Percentiles rank a stretch among this genome's conserved stretches.
These are phyloP conservation scores for Ogataea paraovalis DNA, from an alignment of 805 yeast species.

Conservation along the genomic window DNA sequence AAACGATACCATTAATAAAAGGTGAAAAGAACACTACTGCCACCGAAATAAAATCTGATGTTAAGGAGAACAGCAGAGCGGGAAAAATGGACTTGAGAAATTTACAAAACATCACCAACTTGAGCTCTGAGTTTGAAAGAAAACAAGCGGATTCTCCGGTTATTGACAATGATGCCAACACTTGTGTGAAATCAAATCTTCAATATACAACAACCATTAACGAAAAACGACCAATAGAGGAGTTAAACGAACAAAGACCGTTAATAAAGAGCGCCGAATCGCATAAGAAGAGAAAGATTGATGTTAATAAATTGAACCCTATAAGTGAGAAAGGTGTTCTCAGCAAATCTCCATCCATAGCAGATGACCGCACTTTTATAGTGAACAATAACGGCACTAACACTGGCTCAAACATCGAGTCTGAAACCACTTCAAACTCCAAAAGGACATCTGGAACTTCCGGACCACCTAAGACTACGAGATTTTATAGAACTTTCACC, in stretches of 20 bases:
- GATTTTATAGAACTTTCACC: constrained; percentile 23
- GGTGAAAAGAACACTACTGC: not conserved
- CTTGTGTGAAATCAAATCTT: not conserved
- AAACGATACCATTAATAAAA: not conserved
- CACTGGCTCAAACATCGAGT: not conserved
- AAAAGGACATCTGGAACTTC: not conserved
- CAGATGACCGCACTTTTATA: not conserved
- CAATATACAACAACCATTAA: not conserved
- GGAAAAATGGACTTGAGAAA: not conserved
- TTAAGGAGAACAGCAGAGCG: not conserved
- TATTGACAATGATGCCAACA: not conserved
- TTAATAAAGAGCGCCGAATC: not conserved
- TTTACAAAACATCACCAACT: not conserved
- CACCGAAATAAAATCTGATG: not conserved
- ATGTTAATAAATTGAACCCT: not conserved
- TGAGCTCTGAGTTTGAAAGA: not conserved
- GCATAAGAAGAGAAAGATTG: not conserved
- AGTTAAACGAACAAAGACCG: not conserved
- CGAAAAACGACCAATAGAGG: not conserved
- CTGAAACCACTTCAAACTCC: not conserved
- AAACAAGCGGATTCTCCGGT: not conserved
- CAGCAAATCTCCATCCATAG: not conserved
- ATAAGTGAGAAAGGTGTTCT: not conserved
- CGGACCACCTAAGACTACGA: constrained; percentile 28
- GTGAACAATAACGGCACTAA: not conserved